Evolutionary conservation across 805 yeast species (phyloP).

Genomic region (Komagataella populi): DNA sequence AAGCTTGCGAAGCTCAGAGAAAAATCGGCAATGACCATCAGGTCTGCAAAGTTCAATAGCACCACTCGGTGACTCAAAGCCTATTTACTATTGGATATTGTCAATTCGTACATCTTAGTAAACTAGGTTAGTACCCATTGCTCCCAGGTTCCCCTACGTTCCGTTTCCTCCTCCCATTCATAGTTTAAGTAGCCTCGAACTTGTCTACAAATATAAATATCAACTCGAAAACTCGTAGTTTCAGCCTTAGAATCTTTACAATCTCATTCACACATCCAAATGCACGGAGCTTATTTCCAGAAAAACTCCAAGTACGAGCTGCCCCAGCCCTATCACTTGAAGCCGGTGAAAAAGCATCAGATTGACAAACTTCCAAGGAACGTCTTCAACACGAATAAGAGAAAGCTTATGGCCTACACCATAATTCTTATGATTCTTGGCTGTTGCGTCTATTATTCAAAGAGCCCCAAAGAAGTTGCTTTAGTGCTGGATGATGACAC

Average conservation of each 20-base stretch:
- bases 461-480: conserved; percentile 1
- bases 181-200: background rate
- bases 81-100: background rate
- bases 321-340: conserved; percentile 29
- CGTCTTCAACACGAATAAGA: conserved; percentile 32
- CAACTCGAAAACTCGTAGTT: background rate
- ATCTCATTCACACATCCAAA: conserved; percentile 3
- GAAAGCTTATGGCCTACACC: conserved; percentile 26
- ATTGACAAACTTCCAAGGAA: conserved; percentile 10
- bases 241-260: background rate
- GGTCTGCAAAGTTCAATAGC: background rate
- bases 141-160: background rate
- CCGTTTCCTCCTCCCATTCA: background rate
- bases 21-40: background rate
- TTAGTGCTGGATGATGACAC: conserved; percentile 10
- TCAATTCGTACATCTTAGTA: background rate
- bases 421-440: conserved; percentile 19
- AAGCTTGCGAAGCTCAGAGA: background rate
- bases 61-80: background rate
- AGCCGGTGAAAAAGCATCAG: conserved; percentile 9
- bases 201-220: background rate
- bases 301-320: conserved; percentile 17
- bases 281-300: conserved; percentile 16
- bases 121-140: background rate
- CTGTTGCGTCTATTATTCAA: conserved; percentile 12